Percentiles rank a stretch among this genome's conserved stretches.
These are phyloP conservation scores for Clonostachys sp. DNA, from an alignment of 2,329 filamentous ascomycete genomes.

Conservation along the genomic window DNA sequence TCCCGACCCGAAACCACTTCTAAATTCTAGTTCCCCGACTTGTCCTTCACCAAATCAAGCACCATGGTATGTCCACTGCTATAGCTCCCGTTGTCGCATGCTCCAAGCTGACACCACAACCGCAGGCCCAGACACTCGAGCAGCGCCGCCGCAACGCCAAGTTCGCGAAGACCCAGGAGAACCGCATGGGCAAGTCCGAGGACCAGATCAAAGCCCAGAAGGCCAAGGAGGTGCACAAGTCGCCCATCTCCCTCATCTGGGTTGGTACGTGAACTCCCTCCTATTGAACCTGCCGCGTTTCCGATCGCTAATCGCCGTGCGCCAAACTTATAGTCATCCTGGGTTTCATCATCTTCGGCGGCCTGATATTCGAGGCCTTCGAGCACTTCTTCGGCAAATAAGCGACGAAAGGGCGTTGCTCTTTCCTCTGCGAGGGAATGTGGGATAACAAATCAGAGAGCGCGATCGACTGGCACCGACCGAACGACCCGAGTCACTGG, in stretches of 20 bases:
- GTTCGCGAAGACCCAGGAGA: slow-evolving; percentile 69
- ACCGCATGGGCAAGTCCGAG: slow-evolving; percentile 71
- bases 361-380: slow-evolving; percentile 52
- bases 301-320: neutral
- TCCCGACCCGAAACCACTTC: no score
- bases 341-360: slow-evolving; percentile 57
- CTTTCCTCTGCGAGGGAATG: no score
- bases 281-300: neutral
- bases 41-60: no score
- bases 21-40: no score
- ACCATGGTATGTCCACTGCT: no score
- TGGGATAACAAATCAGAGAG: no score
- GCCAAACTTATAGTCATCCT: slow-evolving; percentile 38
- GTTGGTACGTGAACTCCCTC: slow-evolving; percentile 41
- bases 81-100: no score
- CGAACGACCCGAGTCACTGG: no score
- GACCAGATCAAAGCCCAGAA: slow-evolving; percentile 54
- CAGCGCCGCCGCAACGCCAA: slow-evolving; percentile 78
- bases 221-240: slow-evolving; percentile 49
- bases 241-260: slow-evolving; percentile 61
- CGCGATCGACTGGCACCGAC: neutral
- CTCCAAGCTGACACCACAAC: no score
- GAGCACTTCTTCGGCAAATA: slow-evolving; percentile 43
- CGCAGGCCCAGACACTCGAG: slow-evolving; percentile 75
- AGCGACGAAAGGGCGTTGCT: neutral